Evolutionary conservation across 1,284 basidiomycete species (phyloP).

Genomic region (Cutaneotrichosporon sp.): DNA sequence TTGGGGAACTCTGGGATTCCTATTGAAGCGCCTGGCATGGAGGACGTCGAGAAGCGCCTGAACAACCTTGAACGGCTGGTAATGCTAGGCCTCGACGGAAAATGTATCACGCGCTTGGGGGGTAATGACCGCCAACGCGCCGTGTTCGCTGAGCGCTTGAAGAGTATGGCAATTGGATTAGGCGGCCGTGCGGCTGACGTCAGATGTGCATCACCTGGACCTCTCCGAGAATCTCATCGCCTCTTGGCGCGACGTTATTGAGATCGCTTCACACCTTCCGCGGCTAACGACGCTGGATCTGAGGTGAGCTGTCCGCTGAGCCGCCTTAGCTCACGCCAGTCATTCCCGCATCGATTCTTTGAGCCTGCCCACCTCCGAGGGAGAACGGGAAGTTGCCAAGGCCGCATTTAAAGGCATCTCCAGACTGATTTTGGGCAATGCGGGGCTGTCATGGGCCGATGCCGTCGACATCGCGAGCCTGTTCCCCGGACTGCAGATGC

Average conservation of each 20-base stretch:
- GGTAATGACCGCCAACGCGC: constrained; percentile 49
- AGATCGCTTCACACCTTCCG: constrained; percentile 62
- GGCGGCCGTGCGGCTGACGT: constrained; percentile 14
- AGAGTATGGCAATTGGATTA: constrained; percentile 12
- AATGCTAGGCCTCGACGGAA: constrained; percentile 70
- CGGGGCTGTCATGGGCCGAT: constrained; percentile 65
- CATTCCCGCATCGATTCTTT: constrained; percentile 57
- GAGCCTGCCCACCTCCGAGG: constrained; percentile 46
- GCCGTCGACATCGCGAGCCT: constrained; percentile 50
- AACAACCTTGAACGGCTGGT: constrained; percentile 62
- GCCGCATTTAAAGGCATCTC: constrained; percentile 56
- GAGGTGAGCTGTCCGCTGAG: constrained; percentile 56
- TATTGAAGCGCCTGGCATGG: constrained; percentile 78
- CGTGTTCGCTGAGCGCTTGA: constrained; percentile 30
- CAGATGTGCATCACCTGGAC: constrained; percentile 74
- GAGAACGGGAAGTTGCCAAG: constrained; percentile 23
- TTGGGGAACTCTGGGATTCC: constrained; percentile 79
- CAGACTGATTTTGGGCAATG: constrained; percentile 71
- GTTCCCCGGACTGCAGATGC: constrained; percentile 59
- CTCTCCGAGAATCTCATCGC: constrained; percentile 72
- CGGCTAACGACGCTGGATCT: constrained; percentile 63
- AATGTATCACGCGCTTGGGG: constrained; percentile 54
- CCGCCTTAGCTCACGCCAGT: constrained; percentile 20
- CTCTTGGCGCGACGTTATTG: constrained; percentile 64
- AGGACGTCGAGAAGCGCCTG: constrained; percentile 68